Percentiles rank a stretch among this genome's conserved stretches.
Conservation (phyloP, 2,329 filamentous ascomycete genomes). For the Aureobasidium namibiae region DNA sequence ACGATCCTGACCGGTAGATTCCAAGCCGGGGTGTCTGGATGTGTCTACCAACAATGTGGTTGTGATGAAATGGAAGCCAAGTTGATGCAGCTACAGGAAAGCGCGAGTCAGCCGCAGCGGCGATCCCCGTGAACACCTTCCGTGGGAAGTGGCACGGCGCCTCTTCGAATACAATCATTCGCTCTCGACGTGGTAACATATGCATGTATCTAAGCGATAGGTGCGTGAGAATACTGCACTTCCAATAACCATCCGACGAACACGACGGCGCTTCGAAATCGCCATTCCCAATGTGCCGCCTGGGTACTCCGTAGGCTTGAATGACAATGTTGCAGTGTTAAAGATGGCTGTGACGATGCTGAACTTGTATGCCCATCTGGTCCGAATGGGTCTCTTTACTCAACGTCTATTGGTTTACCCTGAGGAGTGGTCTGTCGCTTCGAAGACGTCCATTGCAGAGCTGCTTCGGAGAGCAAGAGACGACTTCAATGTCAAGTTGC, state of each 20-base stretch:
- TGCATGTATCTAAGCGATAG: neutral
- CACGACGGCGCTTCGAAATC: neutral
- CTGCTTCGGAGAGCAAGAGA: constrained; percentile 33
- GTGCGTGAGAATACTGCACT: neutral
- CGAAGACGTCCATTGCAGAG: neutral
- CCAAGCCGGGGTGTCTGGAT: too few species aligned
- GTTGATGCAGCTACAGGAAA: too few species aligned
- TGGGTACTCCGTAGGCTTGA: too few species aligned
- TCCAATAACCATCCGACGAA: too few species aligned
- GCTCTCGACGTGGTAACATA: neutral
- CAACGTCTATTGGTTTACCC: constrained; percentile 39
- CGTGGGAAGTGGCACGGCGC: neutral
- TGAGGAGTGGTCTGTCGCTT: constrained; percentile 26
- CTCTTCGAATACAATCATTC: neutral
- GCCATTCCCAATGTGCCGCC: too few species aligned
- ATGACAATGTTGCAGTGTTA: too few species aligned
- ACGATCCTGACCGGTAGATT: too few species aligned
- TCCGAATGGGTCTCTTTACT: neutral
- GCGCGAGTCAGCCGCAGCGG: too few species aligned
- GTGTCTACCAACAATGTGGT: too few species aligned
- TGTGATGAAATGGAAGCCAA: too few species aligned
- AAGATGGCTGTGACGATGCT: too few species aligned
- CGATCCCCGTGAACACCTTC: too few species aligned
- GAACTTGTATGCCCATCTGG: neutral
- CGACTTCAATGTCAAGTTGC: constrained; percentile 42